Evolutionary conservation across 345 rosid species (phyloP).

Genomic region (Diplotaxis tenuifolia): DNA sequence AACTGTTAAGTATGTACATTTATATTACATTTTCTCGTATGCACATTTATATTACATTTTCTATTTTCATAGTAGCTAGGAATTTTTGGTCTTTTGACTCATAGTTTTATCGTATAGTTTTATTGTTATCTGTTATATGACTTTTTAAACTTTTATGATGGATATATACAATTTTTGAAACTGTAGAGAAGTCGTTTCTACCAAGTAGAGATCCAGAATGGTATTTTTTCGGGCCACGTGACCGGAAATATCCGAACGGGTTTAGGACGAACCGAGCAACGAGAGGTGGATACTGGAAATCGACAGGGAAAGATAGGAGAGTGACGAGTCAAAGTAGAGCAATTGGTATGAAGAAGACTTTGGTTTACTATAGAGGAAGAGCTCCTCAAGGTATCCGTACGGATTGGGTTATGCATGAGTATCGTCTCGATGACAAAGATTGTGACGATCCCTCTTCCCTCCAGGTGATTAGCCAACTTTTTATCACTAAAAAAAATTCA

Average conservation of each 20-base stretch:
- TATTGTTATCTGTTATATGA: not conserved
- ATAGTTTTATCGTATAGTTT: not conserved
- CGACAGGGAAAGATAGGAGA: slow-evolving; percentile 80
- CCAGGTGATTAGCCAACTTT: slow-evolving; percentile 55
- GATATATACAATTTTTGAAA: not conserved
- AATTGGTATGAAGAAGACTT: slow-evolving; percentile 91
- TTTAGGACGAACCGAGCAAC: slow-evolving; percentile 90
- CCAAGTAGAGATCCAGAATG: slow-evolving; percentile 95
- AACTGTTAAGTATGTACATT: no score
- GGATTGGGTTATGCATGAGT: slow-evolving; percentile 96
- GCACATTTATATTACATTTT: not conserved
- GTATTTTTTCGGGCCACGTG: slow-evolving; percentile 94
- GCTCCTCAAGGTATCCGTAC: slow-evolving; percentile 94
- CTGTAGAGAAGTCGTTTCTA: slow-evolving; percentile 72
- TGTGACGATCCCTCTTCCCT: slow-evolving; percentile 69
- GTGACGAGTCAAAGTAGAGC: slow-evolving; percentile 64
- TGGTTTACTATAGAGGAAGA: slow-evolving; percentile 85
- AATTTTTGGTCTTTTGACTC: not conserved
- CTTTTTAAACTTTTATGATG: not conserved
- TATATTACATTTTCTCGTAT: no score
- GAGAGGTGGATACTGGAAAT: slow-evolving; percentile 88
- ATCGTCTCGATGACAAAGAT: slow-evolving; percentile 86
- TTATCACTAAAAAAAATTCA: not conserved
- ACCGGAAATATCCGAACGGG: slow-evolving; percentile 87
- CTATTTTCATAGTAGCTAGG: not conserved